These are phyloP conservation scores for Pichia terricola DNA, from an alignment of 1,139 yeast genomes.

Conservation along the genomic window DNA sequence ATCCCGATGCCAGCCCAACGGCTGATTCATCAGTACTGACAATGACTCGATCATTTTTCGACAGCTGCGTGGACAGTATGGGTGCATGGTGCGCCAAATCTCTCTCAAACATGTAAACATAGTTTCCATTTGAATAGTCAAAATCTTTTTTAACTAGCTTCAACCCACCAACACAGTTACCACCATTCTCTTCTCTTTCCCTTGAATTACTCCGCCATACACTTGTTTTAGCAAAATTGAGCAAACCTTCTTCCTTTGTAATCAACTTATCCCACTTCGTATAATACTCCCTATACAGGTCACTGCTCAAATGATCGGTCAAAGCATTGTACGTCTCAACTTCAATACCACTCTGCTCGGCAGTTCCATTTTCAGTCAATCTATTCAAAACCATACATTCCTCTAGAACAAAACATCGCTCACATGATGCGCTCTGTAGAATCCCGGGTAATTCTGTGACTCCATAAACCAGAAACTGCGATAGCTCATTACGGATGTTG, in stretches of 20 bases:
- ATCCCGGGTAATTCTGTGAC: constrained; percentile 51
- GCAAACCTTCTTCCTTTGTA: constrained; percentile 63
- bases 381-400: constrained; percentile 67
- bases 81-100: constrained; percentile 14
- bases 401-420: constrained; percentile 48
- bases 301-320: constrained; percentile 42
- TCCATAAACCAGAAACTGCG: constrained; percentile 47
- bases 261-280: constrained; percentile 65
- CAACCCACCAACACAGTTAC: constrained; percentile 48
- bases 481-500: constrained; percentile 62
- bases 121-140: constrained; percentile 26
- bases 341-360: constrained; percentile 37
- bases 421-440: constrained; percentile 50
- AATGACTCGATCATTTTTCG: constrained; percentile 47
- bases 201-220: constrained; percentile 59
- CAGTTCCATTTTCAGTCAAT: constrained; percentile 46
- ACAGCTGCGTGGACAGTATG: constrained; percentile 36
- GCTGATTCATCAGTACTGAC: constrained; percentile 78
- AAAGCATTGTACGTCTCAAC: constrained; percentile 35
- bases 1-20: constrained; percentile 62
- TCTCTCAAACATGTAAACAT: constrained; percentile 41
- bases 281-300: constrained; percentile 43
- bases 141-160: constrained; percentile 25
- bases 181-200: constrained; percentile 50
- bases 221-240: constrained; percentile 46